These are phyloP conservation scores for Pleomassaria siparia DNA, from an alignment of 2,329 filamentous ascomycete genomes.

Conservation along the genomic window DNA sequence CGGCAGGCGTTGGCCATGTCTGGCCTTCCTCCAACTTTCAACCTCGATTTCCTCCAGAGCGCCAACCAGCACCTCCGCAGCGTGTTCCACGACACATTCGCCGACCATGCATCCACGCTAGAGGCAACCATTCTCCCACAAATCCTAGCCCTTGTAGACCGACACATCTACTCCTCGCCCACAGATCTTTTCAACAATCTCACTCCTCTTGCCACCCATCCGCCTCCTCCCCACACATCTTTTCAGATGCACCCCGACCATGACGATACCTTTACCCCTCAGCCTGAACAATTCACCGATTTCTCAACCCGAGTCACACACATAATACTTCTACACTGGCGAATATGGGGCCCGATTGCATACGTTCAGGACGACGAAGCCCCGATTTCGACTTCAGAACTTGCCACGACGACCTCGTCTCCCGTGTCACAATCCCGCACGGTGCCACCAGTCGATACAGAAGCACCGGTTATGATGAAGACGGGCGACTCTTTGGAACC, in stretches of 20 bases:
- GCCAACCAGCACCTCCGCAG: slow-evolving; percentile 40
- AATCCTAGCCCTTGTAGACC: slow-evolving; percentile 28
- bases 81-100: slow-evolving; percentile 34
- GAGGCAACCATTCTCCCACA: slow-evolving; percentile 27
- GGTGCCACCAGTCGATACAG: background rate
- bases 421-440: background rate
- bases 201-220: slow-evolving; percentile 26
- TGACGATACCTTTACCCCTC: slow-evolving; percentile 22
- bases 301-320: slow-evolving; percentile 80
- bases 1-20: slow-evolving; percentile 44
- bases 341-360: slow-evolving; percentile 77
- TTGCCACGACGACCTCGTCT: background rate
- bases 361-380: slow-evolving; percentile 53
- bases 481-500: slow-evolving; percentile 9
- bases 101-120: slow-evolving; percentile 35
- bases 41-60: slow-evolving; percentile 37
- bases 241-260: slow-evolving; percentile 20
- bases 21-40: slow-evolving; percentile 26
- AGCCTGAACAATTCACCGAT: slow-evolving; percentile 54
- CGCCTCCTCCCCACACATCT: slow-evolving; percentile 14
- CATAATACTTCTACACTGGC: slow-evolving; percentile 83
- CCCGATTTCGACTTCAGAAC: background rate
- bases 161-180: slow-evolving; percentile 41
- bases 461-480: slow-evolving; percentile 5
- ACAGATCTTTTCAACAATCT: slow-evolving; percentile 49